Conservation (phyloP, 768 basidiomycete species). For the Leccinum obscurum region DNA sequence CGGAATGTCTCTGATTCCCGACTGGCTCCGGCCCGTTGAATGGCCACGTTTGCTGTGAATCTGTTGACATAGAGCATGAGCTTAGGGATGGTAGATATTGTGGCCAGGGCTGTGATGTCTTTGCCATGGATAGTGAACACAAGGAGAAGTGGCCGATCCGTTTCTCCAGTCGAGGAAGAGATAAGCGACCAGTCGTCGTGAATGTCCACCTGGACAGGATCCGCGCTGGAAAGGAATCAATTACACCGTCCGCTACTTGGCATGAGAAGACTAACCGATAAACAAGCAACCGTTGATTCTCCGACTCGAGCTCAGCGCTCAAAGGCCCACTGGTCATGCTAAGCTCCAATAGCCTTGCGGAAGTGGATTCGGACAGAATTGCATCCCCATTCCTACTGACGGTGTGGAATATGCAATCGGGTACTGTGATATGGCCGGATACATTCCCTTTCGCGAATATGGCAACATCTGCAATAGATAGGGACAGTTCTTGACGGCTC, state of each 20-base stretch:
- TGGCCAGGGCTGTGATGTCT: slow-evolving; percentile 64
- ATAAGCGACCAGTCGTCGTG: slow-evolving; percentile 79
- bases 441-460: slow-evolving; percentile 66
- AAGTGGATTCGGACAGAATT: slow-evolving; percentile 32
- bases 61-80: slow-evolving; percentile 72
- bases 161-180: slow-evolving; percentile 38
- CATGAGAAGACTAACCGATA: slow-evolving; percentile 57
- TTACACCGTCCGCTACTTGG: not conserved
- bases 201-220: slow-evolving; percentile 73
- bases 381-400: slow-evolving; percentile 54
- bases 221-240: slow-evolving; percentile 50
- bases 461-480: slow-evolving; percentile 58
- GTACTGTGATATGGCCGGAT: slow-evolving; percentile 65
- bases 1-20: slow-evolving; percentile 79
- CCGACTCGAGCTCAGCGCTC: slow-evolving; percentile 67
- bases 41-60: slow-evolving; percentile 70
- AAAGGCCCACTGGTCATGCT: slow-evolving; percentile 73
- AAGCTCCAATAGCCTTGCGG: slow-evolving; percentile 64
- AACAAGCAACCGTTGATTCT: slow-evolving; percentile 69
- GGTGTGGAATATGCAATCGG: slow-evolving; percentile 76
- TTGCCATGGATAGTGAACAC: slow-evolving; percentile 76
- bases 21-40: slow-evolving; percentile 74
- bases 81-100: slow-evolving; percentile 75
- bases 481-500: slow-evolving; percentile 57
- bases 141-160: slow-evolving; percentile 58